Evolutionary conservation across 2,329 filamentous ascomycete genomes (phyloP), one percentile per base, ranked within the genome.

Genomic region (Dactylellina leptospora): DNA sequence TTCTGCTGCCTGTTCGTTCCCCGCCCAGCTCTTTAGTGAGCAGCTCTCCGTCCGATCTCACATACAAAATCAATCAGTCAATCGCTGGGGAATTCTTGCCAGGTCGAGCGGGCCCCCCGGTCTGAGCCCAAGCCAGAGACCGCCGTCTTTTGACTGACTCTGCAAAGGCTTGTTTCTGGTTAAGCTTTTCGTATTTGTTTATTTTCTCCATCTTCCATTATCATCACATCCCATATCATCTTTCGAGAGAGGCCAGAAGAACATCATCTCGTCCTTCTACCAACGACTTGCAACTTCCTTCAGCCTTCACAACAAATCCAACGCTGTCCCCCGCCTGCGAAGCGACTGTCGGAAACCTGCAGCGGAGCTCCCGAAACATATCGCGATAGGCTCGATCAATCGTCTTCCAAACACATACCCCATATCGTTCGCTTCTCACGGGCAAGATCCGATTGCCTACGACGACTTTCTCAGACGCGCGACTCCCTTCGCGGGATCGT

Each of bases 401-500:
- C n/a, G n/a, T n/a, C n/a, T n/a, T n/a, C n/a, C n/a, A n/a, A 27
- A 36, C n/a, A 42, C 38, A 38, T 36, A 40, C 36, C 10, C 58
- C 30, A 23, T 48, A 23, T 18, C 28, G 27, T 9, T 22, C 38
- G 20, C 50, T 55, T 22, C 16, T 6, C 45, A 38, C n/a, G 28
- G 25, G 54, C 36, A 64, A 40, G 10, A 55, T 47, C 18, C 23
- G 36, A 50, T 56, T 44, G 64, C 45, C 59, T 51, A 55, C 40
- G 27, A 42, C 50, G 45, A 44, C n/a, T 38, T 48, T 53, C 51
- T 23, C 38, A 33, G 50, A 62, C 66, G 58, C 66, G 66, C 66
- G 66, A 71, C 42, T 71, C 66, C 66, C 66, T 60, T 71, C 66
- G 45, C 40, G 66, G 66, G 66, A 71, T 71, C 66, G 66, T 62